A percentile compares a stretch with the other conserved stretches of the same genome.
phyloP scores from a whole-genome alignment of 768 basidiomycete species.

The Xerocomellus dryophilus region DNA sequence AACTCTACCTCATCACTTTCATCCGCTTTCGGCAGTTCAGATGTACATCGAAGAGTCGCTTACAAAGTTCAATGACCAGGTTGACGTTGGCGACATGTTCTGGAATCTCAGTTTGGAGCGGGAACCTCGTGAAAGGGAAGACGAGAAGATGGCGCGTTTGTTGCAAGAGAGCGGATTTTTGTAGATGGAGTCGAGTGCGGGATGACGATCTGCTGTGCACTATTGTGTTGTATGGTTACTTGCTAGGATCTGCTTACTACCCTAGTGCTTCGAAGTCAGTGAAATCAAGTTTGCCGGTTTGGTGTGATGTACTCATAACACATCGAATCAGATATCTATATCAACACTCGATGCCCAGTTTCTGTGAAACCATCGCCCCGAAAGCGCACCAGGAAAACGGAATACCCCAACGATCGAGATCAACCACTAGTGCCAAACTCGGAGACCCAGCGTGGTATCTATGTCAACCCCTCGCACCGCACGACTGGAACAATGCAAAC shows the following conservation, averaged over 20 bases:
- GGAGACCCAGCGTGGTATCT: slow-evolving; percentile 3
- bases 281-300: background rate
- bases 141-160: slow-evolving; percentile 92
- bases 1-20: slow-evolving; percentile 83
- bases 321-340: background rate
- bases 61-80: slow-evolving; percentile 63
- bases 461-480: background rate
- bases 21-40: slow-evolving; percentile 60
- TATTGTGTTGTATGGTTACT: slow-evolving; percentile 25
- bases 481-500: slow-evolving; percentile 11
- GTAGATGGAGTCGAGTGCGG: slow-evolving; percentile 31
- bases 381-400: too few species aligned
- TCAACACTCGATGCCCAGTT: background rate
- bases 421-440: background rate
- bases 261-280: slow-evolving; percentile 1
- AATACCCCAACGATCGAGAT: background rate
- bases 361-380: background rate
- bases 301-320: background rate
- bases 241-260: slow-evolving; percentile 15
- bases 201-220: slow-evolving; percentile 5
- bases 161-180: slow-evolving; percentile 88
- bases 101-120: slow-evolving; percentile 84
- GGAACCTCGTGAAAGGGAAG: slow-evolving; percentile 93
- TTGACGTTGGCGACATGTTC: slow-evolving; percentile 70
- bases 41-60: slow-evolving; percentile 79